A percentile compares a stretch with the other conserved stretches of the same genome.
These are phyloP conservation scores for Talaromyces islandicus DNA, from an alignment of 2,329 filamentous ascomycete genomes.

Conservation along the genomic window DNA sequence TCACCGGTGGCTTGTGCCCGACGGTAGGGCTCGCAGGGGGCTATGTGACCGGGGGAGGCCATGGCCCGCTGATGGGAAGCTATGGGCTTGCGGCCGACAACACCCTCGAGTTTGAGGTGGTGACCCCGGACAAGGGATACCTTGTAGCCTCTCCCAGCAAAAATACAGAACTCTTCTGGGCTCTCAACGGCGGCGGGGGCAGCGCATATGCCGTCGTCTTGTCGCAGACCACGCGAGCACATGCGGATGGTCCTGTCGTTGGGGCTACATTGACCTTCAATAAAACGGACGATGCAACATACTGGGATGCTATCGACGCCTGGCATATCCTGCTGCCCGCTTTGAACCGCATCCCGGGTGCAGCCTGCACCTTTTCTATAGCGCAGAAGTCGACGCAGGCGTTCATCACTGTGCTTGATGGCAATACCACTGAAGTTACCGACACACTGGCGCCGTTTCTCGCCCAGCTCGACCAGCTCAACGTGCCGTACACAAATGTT, in stretches of 20 bases:
- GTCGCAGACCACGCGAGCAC: slow-evolving; percentile 3
- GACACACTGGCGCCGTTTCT: slow-evolving; percentile 3
- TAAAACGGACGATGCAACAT: not conserved
- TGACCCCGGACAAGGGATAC: slow-evolving; percentile 37
- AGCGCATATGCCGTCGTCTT: slow-evolving; percentile 41
- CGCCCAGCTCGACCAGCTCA: not conserved
- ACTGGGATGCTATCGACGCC: not conserved
- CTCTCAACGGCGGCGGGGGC: slow-evolving; percentile 50
- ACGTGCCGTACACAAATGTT: not conserved
- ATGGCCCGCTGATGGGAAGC: slow-evolving; percentile 33
- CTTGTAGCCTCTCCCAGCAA: slow-evolving; percentile 6
- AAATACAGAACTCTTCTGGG: slow-evolving; percentile 43
- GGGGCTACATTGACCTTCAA: slow-evolving; percentile 1
- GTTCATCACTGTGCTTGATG: slow-evolving; percentile 2
- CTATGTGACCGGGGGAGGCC: slow-evolving; percentile 56
- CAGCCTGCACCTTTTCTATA: not conserved
- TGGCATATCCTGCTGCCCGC: not conserved
- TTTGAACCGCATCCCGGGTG: not conserved
- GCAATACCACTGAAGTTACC: not conserved
- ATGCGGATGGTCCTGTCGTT: not conserved
- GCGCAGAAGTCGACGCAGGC: not conserved
- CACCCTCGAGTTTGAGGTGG: slow-evolving; percentile 50
- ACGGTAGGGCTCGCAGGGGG: slow-evolving; percentile 56
- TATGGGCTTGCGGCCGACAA: slow-evolving; percentile 53
- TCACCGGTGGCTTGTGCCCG: slow-evolving; percentile 47